Percentiles rank a stretch among this genome's conserved stretches.
Evolutionary conservation across 2,329 filamentous ascomycete species (phyloP).

Genomic region (Gnomoniopsis smithogilvyi): DNA sequence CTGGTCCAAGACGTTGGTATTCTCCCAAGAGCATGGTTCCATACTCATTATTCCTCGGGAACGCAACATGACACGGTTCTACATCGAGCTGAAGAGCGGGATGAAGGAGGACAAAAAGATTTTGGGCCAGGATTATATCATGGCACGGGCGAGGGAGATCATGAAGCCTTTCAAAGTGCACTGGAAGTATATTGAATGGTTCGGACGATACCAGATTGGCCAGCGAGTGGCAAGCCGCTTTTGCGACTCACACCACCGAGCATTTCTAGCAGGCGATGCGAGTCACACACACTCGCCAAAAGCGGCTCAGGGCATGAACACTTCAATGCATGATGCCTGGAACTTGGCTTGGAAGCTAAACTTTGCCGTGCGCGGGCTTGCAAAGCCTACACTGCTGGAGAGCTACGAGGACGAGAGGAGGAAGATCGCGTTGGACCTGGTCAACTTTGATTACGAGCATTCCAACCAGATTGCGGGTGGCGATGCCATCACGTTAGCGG

Average conservation of each 20-base stretch:
- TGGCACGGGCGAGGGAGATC: slow-evolving; percentile 46
- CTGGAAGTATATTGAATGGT: slow-evolving; percentile 45
- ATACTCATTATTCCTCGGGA: slow-evolving; percentile 59
- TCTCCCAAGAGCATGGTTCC: slow-evolving; percentile 51
- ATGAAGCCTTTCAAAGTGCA: slow-evolving; percentile 39
- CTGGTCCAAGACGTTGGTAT: slow-evolving; percentile 56
- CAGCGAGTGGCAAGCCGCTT: slow-evolving; percentile 59
- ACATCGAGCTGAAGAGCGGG: slow-evolving; percentile 25
- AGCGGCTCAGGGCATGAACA: slow-evolving; percentile 51
- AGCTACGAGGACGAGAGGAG: slow-evolving; percentile 52
- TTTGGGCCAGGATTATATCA: slow-evolving; percentile 53
- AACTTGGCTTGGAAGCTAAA: slow-evolving; percentile 38
- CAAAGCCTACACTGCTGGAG: slow-evolving; percentile 37
- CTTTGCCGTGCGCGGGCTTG: slow-evolving; percentile 36
- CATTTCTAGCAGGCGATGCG: slow-evolving; percentile 60
- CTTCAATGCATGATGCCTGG: slow-evolving; percentile 38
- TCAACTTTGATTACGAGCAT: slow-evolving; percentile 46
- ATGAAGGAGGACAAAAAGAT: slow-evolving; percentile 23
- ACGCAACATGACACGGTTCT: slow-evolving; percentile 51
- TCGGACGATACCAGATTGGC: slow-evolving; percentile 55
- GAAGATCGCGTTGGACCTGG: slow-evolving; percentile 40
- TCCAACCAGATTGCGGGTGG: slow-evolving; percentile 51
- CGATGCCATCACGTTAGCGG: slow-evolving; percentile 54
- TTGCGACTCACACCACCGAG: slow-evolving; percentile 45
- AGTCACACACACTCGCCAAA: slow-evolving; percentile 59